Conservation (phyloP, 2,329 filamentous ascomycete genomes). For the Fusarium continuum region DNA sequence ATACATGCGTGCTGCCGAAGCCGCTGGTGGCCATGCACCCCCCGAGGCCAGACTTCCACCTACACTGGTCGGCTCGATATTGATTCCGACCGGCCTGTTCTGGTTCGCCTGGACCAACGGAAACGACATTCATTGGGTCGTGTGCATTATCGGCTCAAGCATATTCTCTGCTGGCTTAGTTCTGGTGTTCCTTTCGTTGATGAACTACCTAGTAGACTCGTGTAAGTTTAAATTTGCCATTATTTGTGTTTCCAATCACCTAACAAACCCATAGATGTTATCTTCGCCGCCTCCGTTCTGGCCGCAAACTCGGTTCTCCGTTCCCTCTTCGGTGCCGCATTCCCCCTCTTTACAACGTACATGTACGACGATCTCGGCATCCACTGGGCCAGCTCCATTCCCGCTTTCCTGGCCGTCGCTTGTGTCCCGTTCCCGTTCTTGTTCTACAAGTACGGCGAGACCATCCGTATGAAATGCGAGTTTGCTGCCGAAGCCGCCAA, state of each 20-base stretch:
- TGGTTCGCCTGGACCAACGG: slow-evolving; percentile 73
- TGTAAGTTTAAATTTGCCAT: slow-evolving; percentile 47
- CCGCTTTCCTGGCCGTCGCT: slow-evolving; percentile 75
- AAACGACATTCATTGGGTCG: slow-evolving; percentile 65
- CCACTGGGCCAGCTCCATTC: slow-evolving; percentile 79
- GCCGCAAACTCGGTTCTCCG: slow-evolving; percentile 78
- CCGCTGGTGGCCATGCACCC: slow-evolving; percentile 64
- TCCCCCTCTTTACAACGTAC: slow-evolving; percentile 74
- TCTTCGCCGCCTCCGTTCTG: slow-evolving; percentile 79
- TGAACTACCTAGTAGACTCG: slow-evolving; percentile 75
- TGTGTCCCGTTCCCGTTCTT: slow-evolving; percentile 80
- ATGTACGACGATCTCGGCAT: slow-evolving; percentile 71
- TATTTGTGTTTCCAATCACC: not conserved
- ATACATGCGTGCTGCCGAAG: slow-evolving; percentile 57
- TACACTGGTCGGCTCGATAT: slow-evolving; percentile 65
- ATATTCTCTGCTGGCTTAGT: slow-evolving; percentile 67
- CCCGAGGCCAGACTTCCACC: slow-evolving; percentile 71
- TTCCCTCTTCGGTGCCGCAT: slow-evolving; percentile 75
- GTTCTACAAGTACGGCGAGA: slow-evolving; percentile 75
- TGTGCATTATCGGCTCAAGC: slow-evolving; percentile 55
- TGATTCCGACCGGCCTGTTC: slow-evolving; percentile 69
- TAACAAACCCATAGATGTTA: slow-evolving; percentile 62
- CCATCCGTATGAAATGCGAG: slow-evolving; percentile 73
- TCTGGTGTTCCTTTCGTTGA: slow-evolving; percentile 71
- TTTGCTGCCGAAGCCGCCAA: slow-evolving; percentile 73